Evolutionary conservation across 306 rosid species (phyloP).

Genomic region (Crataegus laevigata): DNA sequence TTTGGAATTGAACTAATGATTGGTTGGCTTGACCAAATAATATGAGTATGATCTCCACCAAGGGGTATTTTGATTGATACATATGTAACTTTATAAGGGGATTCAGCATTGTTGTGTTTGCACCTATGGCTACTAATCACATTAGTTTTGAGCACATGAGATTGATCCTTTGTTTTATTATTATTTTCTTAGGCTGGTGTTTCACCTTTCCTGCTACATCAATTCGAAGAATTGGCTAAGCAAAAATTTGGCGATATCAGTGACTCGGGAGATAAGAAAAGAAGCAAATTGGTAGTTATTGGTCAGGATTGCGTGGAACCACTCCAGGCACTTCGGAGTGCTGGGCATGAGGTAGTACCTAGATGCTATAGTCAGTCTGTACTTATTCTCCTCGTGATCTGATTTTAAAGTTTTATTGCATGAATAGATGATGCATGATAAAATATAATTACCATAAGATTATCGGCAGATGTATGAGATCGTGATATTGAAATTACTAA

Average conservation of each 20-base stretch:
- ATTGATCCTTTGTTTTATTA: background rate
- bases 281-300: constrained; percentile 15
- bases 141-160: background rate
- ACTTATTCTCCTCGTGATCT: background rate
- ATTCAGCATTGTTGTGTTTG: background rate
- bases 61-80: background rate
- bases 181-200: constrained; percentile 64
- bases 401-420: background rate
- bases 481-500: background rate
- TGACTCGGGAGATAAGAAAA: constrained; percentile 39
- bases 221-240: constrained; percentile 63
- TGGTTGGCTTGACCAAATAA: background rate
- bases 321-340: constrained; percentile 73
- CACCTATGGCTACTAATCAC: constrained; percentile 20
- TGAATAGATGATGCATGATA: background rate
- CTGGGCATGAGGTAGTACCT: constrained; percentile 65
- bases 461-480: background rate
- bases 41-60: background rate
- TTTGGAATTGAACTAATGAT: background rate
- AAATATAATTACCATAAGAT: background rate
- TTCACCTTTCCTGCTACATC: constrained; percentile 74
- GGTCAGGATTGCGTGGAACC: constrained; percentile 93
- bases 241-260: constrained; percentile 39
- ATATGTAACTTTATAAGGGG: constrained; percentile 25
- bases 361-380: background rate